A percentile compares a stretch with the other conserved stretches of the same genome.
Conservation (phyloP, 2,329 filamentous ascomycete genomes). For the Orbilia blumenaviensis region DNA sequence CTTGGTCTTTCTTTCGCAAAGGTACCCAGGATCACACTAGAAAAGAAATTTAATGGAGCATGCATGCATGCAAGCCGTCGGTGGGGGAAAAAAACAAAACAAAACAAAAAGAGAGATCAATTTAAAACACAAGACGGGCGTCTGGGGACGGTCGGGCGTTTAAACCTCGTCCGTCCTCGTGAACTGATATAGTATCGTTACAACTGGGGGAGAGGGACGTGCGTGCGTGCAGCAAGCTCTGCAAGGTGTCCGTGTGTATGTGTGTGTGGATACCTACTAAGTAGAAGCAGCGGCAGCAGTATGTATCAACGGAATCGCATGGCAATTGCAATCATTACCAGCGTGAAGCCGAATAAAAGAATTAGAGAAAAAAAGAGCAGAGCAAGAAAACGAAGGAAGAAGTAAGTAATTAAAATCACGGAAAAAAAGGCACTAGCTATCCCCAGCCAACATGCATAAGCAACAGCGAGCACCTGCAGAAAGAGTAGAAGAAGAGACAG, state of each 20-base stretch:
- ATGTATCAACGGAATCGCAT: slow-evolving; percentile 19
- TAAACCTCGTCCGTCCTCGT: background rate
- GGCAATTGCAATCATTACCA: slow-evolving; percentile 18
- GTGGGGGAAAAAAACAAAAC: background rate
- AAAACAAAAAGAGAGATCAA: slow-evolving; percentile 31
- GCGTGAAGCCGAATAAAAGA: slow-evolving; percentile 6
- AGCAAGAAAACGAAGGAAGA: background rate
- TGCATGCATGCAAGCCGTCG: background rate
- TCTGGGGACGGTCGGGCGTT: slow-evolving; percentile 45
- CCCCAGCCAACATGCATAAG: slow-evolving; percentile 14
- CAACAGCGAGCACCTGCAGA: slow-evolving; percentile 47
- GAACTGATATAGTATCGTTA: background rate
- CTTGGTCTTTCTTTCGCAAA: background rate
- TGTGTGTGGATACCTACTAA: slow-evolving; percentile 49
- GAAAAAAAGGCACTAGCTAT: background rate
- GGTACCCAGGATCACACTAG: slow-evolving; percentile 4
- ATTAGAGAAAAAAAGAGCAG: slow-evolving; percentile 8
- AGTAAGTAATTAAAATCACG: too few species aligned
- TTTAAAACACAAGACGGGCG: slow-evolving; percentile 37
- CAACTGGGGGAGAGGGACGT: background rate
- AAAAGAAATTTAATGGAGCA: slow-evolving; percentile 12
- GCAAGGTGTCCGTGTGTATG: background rate
- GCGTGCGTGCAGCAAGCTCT: background rate
- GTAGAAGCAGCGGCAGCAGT: too few species aligned
- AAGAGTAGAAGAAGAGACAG: background rate